Conservation (phyloP, 352 stramenopile genomes). For the Phytophthora podocarpi region DNA sequence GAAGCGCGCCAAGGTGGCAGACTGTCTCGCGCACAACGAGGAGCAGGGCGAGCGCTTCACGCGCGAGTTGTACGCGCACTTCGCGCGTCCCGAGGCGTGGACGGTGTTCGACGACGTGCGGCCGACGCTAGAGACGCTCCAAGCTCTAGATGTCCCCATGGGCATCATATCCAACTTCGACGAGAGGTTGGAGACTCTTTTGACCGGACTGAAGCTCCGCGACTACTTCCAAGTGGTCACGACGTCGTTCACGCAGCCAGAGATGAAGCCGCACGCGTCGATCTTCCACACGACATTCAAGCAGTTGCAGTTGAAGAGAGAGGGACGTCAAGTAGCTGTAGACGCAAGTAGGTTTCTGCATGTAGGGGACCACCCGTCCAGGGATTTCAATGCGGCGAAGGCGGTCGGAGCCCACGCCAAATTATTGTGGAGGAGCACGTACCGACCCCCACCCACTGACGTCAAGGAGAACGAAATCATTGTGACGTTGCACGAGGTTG, state of each 20-base stretch:
- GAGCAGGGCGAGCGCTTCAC: slow-evolving; percentile 46
- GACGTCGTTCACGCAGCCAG: slow-evolving; percentile 56
- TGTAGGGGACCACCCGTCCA: slow-evolving; percentile 59
- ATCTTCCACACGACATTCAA: slow-evolving; percentile 71
- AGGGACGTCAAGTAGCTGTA: not conserved
- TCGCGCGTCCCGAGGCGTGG: slow-evolving; percentile 56
- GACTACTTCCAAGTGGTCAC: slow-evolving; percentile 61
- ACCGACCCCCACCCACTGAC: not conserved
- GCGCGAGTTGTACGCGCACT: slow-evolving; percentile 59
- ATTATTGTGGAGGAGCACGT: slow-evolving; percentile 39
- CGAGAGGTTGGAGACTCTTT: slow-evolving; percentile 57
- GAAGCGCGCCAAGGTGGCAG: slow-evolving; percentile 15
- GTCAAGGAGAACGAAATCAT: slow-evolving; percentile 35
- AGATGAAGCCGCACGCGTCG: slow-evolving; percentile 53
- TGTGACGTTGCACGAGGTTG: slow-evolving; percentile 32
- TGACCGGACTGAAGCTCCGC: slow-evolving; percentile 47
- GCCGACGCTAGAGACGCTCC: slow-evolving; percentile 46
- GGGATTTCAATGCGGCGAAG: slow-evolving; percentile 60
- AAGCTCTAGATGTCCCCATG: slow-evolving; percentile 29
- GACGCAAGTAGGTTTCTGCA: slow-evolving; percentile 50
- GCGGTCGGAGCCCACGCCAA: slow-evolving; percentile 45
- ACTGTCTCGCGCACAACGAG: slow-evolving; percentile 13
- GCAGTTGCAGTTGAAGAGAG: slow-evolving; percentile 28
- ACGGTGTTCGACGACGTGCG: slow-evolving; percentile 60
- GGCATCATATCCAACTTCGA: slow-evolving; percentile 86